Conservation (phyloP, 2,329 filamentous ascomycete species). For the Ceratocystis albifundus region DNA sequence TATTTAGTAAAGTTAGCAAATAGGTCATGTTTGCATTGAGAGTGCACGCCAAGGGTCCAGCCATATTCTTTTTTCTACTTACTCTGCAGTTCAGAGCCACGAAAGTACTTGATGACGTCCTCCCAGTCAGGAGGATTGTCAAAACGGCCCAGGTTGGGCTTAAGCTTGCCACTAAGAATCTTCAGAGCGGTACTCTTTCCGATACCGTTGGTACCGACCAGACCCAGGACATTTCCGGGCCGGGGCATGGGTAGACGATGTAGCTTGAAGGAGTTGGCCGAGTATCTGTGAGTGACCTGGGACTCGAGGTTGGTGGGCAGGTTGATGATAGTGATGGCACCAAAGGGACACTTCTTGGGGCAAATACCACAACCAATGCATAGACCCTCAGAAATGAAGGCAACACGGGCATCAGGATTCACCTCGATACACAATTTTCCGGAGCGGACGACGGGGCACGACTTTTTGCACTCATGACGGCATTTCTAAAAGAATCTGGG, state of each 20-base stretch:
- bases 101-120: conserved; percentile 96
- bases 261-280: conserved; percentile 98
- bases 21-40: not conserved
- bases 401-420: conserved; percentile 73
- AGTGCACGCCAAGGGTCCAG: too few species aligned
- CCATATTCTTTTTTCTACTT: conserved; percentile 32
- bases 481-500: conserved; percentile 60
- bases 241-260: conserved; percentile 92
- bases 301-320: conserved; percentile 97
- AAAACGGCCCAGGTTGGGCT: conserved; percentile 89
- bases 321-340: conserved; percentile 99
- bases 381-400: conserved; percentile 91
- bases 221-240: conserved; percentile 85
- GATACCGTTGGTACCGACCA: conserved; percentile 99
- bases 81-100: conserved; percentile 96
- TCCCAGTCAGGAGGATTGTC: conserved; percentile 99
- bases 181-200: conserved; percentile 99
- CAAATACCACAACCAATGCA: conserved; percentile 99
- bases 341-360: conserved; percentile 97
- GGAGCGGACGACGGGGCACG: conserved; percentile 90
- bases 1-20: not conserved
- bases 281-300: conserved; percentile 96
- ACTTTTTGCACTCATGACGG: conserved; percentile 97
- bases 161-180: conserved; percentile 95
- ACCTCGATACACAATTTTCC: conserved; percentile 98